Evolutionary conservation across 768 basidiomycete genomes (phyloP).

Genomic region (Suillus fuscotomentosus): DNA sequence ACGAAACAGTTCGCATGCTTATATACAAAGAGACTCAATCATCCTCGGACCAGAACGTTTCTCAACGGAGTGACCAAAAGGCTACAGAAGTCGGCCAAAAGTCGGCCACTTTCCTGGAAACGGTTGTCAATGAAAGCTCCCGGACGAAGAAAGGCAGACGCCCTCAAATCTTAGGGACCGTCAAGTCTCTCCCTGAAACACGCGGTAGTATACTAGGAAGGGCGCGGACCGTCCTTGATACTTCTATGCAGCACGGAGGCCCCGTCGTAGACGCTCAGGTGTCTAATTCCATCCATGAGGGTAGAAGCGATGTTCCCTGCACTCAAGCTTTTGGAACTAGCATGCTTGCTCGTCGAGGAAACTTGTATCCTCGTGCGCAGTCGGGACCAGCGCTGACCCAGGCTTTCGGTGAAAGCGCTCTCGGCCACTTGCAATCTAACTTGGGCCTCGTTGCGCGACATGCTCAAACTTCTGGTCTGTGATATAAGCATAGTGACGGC

Average conservation of each 20-base stretch:
- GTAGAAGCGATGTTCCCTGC: conserved; percentile 10
- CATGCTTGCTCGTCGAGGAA: conserved; percentile 18
- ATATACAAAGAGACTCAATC: conserved; percentile 47
- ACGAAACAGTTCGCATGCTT: conserved; percentile 54
- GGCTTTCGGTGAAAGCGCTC: conserved; percentile 38
- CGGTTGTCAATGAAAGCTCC: conserved; percentile 45
- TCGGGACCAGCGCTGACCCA: conserved; percentile 33
- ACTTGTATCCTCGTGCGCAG: not conserved
- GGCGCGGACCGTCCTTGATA: conserved; percentile 35
- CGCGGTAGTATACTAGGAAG: conserved; percentile 41
- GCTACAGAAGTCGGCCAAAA: conserved; percentile 21
- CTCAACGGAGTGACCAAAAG: conserved; percentile 19
- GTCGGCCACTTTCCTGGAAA: conserved; percentile 50
- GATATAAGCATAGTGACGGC: not conserved
- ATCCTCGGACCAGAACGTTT: conserved; percentile 9
- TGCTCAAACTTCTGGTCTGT: not conserved
- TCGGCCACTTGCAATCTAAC: conserved; percentile 18
- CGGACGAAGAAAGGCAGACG: conserved; percentile 46
- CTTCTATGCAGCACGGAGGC: not conserved
- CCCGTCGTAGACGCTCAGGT: conserved; percentile 7
- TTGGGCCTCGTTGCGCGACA: not conserved
- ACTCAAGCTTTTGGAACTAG: conserved; percentile 36
- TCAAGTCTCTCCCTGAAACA: conserved; percentile 47
- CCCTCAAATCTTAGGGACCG: conserved; percentile 36
- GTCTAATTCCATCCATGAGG: conserved; percentile 2